These are phyloP conservation scores for Sherardia arvensis DNA, from an alignment of 257 asterid genomes.

Conservation along the genomic window DNA sequence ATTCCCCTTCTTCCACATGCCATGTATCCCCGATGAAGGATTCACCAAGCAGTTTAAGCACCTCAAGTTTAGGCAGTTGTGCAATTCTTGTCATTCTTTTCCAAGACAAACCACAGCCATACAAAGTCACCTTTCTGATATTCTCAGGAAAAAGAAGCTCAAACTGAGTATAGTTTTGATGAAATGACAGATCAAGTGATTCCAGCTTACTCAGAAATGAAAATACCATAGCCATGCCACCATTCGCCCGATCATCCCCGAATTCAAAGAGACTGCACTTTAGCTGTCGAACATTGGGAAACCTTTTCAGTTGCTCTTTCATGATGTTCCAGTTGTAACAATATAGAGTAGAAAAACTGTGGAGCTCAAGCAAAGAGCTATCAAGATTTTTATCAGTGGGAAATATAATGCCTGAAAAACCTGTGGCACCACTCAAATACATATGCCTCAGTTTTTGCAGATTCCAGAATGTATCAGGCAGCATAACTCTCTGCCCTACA, in stretches of 20 bases:
- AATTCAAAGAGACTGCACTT: neutral
- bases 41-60: neutral
- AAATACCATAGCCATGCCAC: neutral
- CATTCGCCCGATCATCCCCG: neutral
- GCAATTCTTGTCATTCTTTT: neutral
- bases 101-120: neutral
- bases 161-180: neutral
- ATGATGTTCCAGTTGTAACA: neutral
- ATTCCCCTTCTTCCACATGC: neutral
- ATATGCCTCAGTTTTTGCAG: neutral
- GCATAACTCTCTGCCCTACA: too few species aligned
- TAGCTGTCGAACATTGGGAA: constrained; percentile 3
- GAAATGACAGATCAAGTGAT: neutral
- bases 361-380: neutral
- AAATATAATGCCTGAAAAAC: neutral
- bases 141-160: neutral
- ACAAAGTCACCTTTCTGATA: neutral
- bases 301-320: neutral
- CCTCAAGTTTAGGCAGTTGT: constrained; percentile 3
- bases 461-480: too few species aligned
- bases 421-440: too few species aligned
- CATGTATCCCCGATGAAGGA: neutral
- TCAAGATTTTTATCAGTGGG: neutral
- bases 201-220: neutral
- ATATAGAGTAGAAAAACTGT: neutral